Evolutionary conservation across 495 filamentous ascomycete species (phyloP), one percentile per base, ranked within the genome.

Genomic region (Penicillium paxilli): DNA sequence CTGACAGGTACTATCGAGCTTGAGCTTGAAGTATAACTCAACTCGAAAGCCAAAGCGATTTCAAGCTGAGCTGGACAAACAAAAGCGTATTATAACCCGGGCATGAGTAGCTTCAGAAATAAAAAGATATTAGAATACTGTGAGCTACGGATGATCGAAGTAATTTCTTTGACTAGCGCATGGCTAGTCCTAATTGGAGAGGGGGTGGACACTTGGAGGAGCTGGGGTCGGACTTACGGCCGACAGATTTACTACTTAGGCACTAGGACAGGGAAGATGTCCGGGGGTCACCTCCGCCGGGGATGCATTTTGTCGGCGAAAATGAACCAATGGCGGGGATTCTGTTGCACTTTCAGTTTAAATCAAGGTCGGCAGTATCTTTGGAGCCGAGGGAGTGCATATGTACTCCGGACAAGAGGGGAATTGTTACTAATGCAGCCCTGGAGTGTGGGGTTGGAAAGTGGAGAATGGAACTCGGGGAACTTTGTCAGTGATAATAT

Each of bases 181-280:
- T 7, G 35, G 11, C 49, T 53, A 57, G 49, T 30, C 47, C 35
- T 54, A 48, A 51, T 30, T 23, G 49, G 50, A 35, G 12, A 21
- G 17, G n/a, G n/a, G n/a, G n/a, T n/a, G n/a, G n/a, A n/a, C n/a
- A n/a, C n/a, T n/a, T n/a, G n/a, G n/a, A n/a, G n/a, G n/a, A n/a
- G n/a, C n/a, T 20, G 4, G 6, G 2, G 40, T 52, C 59, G 59
- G 59, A 55, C 44, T 49, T 52, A 17, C 14, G 4, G 50, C 59
- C 55, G 59, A 59, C 20, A 12, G 20, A 20, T 41, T 25, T 28
- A n/a, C 17, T 32, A 30, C 14, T 41, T 49, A 22, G 42, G 24
- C 33, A 19, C 17, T n/a, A n/a, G 20, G 19, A 11, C 14, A 47
- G 55, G 38, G 40, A 47, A 41, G 47, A 58, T 52, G 24, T 23